Conservation (phyloP, 805 yeast species). For the Yarrowia porcina region DNA sequence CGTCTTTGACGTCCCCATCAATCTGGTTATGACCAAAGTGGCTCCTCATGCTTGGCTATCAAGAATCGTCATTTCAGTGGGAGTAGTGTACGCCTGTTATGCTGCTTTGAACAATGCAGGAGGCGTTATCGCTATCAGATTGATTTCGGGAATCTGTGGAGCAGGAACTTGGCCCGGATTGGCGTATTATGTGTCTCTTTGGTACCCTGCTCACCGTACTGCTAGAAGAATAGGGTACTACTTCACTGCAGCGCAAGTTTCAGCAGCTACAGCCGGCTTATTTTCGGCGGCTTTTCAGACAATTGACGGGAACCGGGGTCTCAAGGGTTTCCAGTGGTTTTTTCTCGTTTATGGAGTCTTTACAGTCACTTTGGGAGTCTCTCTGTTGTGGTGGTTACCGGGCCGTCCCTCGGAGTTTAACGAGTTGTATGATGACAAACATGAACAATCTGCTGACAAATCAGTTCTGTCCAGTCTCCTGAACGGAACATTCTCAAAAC, state of each 20-base stretch:
- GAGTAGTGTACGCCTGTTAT: constrained; percentile 73
- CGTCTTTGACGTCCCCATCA: constrained; percentile 85
- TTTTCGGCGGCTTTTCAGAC: constrained; percentile 85
- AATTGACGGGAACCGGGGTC: constrained; percentile 68
- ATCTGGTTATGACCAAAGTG: constrained; percentile 73
- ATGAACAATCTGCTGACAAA: background rate
- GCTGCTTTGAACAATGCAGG: constrained; percentile 52
- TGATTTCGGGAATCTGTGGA: constrained; percentile 70
- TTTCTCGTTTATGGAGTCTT: constrained; percentile 72
- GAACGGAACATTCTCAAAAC: constrained; percentile 19
- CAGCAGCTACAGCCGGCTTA: constrained; percentile 85
- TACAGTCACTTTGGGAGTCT: constrained; percentile 60
- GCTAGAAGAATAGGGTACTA: constrained; percentile 82
- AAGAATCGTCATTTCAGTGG: constrained; percentile 73
- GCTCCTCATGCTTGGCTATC: constrained; percentile 85
- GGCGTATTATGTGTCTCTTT: constrained; percentile 75
- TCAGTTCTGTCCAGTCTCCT: background rate
- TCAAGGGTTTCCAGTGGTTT: constrained; percentile 85
- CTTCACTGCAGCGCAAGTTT: constrained; percentile 87
- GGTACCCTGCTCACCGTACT: constrained; percentile 78
- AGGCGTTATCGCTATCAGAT: constrained; percentile 68
- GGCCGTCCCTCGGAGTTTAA: constrained; percentile 54
- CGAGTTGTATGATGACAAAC: constrained; percentile 25
- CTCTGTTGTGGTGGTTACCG: constrained; percentile 80
- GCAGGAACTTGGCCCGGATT: constrained; percentile 93